phyloP scores from a whole-genome alignment of 2,329 filamentous ascomycete genomes.

The Trematosphaeria pertusa region DNA sequence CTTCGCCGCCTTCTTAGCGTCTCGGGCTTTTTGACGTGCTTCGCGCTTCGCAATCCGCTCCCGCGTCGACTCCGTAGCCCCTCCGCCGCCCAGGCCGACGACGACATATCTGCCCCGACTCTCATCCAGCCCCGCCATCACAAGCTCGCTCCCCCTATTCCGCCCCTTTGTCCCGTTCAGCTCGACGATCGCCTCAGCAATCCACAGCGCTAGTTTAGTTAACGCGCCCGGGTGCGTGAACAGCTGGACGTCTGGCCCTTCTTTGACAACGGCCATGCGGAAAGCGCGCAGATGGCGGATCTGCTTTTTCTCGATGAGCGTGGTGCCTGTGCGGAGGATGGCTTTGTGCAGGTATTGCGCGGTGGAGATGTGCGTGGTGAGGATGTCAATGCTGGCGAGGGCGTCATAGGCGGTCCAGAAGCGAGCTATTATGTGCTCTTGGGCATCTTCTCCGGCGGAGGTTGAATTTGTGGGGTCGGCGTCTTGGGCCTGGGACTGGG shows the following conservation, averaged over 20 bases:
- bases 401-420: conserved; percentile 68
- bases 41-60: conserved; percentile 72
- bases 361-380: conserved; percentile 77
- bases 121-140: conserved; percentile 90
- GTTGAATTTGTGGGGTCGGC: too few species aligned
- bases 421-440: conserved; percentile 57
- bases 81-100: conserved; percentile 88
- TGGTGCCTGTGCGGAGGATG: conserved; percentile 90
- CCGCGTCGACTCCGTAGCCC: conserved; percentile 66
- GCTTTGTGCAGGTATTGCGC: conserved; percentile 90
- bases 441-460: conserved; percentile 40
- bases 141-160: conserved; percentile 79
- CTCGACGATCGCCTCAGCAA: conserved; percentile 89
- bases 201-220: conserved; percentile 92
- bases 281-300: conserved; percentile 93
- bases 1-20: conserved; percentile 54
- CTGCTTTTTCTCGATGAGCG: conserved; percentile 89
- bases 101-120: conserved; percentile 87
- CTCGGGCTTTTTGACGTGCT: conserved; percentile 65
- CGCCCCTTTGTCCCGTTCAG: conserved; percentile 78
- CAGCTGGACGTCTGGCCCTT: conserved; percentile 87
- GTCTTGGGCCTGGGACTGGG: conserved; percentile 29
- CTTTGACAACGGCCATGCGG: conserved; percentile 93
- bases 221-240: conserved; percentile 93
- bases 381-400: conserved; percentile 65